phyloP scores from a whole-genome alignment of 257 asterid species.

The Handroanthus guayacan region DNA sequence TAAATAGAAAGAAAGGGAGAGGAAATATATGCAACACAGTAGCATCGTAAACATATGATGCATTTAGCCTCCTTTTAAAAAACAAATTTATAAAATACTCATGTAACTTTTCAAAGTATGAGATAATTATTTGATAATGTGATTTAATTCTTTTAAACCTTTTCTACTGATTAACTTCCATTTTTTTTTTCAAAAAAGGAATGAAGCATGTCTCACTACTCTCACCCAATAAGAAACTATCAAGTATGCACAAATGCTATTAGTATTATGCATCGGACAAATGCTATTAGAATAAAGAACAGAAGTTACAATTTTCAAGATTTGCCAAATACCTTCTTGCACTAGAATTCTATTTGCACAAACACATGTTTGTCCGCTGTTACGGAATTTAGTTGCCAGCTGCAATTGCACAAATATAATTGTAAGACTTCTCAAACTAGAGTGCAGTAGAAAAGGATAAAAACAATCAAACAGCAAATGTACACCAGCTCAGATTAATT shows the following conservation, averaged over 20 bases:
- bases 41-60: constrained; percentile 6
- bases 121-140: not conserved
- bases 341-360: constrained; percentile 96
- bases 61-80: constrained; percentile 21
- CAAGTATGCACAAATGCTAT: constrained; percentile 16
- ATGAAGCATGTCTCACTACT: constrained; percentile 24
- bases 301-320: constrained; percentile 29
- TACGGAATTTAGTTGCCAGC: constrained; percentile 93
- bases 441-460: constrained; percentile 4
- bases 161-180: not conserved
- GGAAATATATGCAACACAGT: not conserved
- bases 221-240: constrained; percentile 4
- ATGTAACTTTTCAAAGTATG: not conserved
- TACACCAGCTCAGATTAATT: constrained; percentile 4
- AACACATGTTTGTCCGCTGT: constrained; percentile 98
- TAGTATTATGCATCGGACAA: too few species aligned
- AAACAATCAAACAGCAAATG: constrained; percentile 26
- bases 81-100: not conserved
- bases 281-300: constrained; percentile 19
- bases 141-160: constrained; percentile 13
- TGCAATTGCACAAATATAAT: constrained; percentile 52
- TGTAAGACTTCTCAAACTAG: constrained; percentile 26
- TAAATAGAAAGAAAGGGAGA: not conserved
- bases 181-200: constrained; percentile 1
- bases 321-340: constrained; percentile 78